Percentiles rank a stretch among this genome's conserved stretches.
phyloP scores from a whole-genome alignment of 208 protist species.

The Crithidia expoeki region DNA sequence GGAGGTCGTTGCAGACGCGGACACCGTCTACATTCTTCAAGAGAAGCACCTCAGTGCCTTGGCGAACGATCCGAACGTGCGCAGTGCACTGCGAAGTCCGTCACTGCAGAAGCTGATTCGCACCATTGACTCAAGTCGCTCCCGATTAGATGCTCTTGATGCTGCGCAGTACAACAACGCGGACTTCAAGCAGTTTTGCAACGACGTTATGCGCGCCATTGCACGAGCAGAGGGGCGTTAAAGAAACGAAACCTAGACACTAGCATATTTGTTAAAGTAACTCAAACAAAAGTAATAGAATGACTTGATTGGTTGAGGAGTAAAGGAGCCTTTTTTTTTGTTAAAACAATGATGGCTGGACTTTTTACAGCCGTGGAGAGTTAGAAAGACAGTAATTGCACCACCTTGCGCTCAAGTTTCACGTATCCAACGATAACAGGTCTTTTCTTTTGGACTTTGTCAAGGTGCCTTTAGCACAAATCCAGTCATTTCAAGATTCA shows the following conservation, averaged over 20 bases:
- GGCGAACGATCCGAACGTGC: constrained; percentile 46
- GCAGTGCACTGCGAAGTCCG: constrained; percentile 45
- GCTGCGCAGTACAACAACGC: constrained; percentile 77
- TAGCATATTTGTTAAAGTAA: too few relatives aligned
- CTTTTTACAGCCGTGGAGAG: too few relatives aligned
- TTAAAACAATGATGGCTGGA: too few relatives aligned
- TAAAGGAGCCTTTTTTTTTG: too few relatives aligned
- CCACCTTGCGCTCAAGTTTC: too few relatives aligned
- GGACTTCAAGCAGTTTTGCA: constrained; percentile 76
- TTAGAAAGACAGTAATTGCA: too few relatives aligned
- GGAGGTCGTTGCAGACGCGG: constrained; percentile 29
- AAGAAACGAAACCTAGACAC: neutral
- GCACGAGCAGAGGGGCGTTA: constrained; percentile 33
- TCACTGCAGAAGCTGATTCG: constrained; percentile 70
- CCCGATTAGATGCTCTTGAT: constrained; percentile 77
- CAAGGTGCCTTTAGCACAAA: too few relatives aligned
- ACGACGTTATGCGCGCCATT: constrained; percentile 57
- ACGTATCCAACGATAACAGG: too few relatives aligned
- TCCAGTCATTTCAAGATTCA: too few relatives aligned
- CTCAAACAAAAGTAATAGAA: neutral
- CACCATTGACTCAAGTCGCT: constrained; percentile 72
- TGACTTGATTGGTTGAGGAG: neutral
- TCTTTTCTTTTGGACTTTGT: too few relatives aligned
- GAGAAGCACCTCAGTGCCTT: constrained; percentile 71
- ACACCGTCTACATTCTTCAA: constrained; percentile 54